Evolutionary conservation across 441 rosid species (phyloP), one percentile per base, ranked within the genome.

Genomic region (Bruguiera hainesii): DNA sequence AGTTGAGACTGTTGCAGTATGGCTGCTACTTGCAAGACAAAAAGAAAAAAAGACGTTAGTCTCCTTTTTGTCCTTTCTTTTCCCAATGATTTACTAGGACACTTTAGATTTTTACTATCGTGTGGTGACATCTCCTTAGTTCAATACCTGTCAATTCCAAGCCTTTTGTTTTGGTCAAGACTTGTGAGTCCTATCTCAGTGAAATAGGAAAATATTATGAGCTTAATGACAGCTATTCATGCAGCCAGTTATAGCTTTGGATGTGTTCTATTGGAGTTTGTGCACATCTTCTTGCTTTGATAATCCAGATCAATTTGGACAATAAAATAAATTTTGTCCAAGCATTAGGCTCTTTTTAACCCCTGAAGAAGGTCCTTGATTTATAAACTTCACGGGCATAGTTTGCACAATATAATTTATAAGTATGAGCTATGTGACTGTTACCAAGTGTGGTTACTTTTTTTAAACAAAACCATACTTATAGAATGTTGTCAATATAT

Each of bases 401-500:
- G 48, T 59, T 56, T 68, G 50, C 26, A 33, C 29, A 8, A 35
- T 29, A 39, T 58, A 55, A 60, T 56, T 65, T 39, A 52, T 51
- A 37, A 63, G 28, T 48, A 50, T 64, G 61, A 42, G 35, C 20
- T 21, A 37, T 56, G 26, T 55, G 61, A 42, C 61, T 55, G 39
- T 48, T 55, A 23, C 58, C 23, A 55, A 59, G 31, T 39, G 20
- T 50, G 51, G 64, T 48, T 53, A 5, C 62, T 64, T 66, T 31
- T 51, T 37, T 68, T 62, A 37, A 21, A 25, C 68, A 64, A 61
- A 52, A 26, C 28, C 3, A 25, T 71, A 69, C 56, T 61, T 33
- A 69, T 46, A 62, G 68, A 55, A 81, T 76, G 73, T 75, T 79
- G 84, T 71, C 68, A 78, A 78, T 77, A 81, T 83, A 76, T 86